phyloP scores from a whole-genome alignment of 1,284 basidiomycete species.

The Coniophora puteana region DNA sequence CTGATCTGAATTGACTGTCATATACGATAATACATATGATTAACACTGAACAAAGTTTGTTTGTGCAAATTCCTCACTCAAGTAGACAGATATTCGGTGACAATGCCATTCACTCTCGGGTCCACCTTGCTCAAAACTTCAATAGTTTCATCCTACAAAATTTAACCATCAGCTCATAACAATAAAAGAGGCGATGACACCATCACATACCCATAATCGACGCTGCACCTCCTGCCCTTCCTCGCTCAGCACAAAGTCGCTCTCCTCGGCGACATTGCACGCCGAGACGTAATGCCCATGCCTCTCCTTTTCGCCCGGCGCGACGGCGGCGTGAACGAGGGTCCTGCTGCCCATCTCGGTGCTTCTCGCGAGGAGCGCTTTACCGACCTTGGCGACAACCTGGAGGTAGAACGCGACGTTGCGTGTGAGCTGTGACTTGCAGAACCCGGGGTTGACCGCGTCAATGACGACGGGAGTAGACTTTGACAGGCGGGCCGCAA shows the following conservation, averaged over 20 bases:
- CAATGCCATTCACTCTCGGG: conserved; percentile 18
- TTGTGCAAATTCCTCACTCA: too few species aligned
- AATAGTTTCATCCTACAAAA: conserved; percentile 27
- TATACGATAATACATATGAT: too few species aligned
- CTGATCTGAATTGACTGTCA: too few species aligned
- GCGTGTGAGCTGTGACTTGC: conserved; percentile 12
- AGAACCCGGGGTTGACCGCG: conserved; percentile 22
- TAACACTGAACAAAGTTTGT: too few species aligned
- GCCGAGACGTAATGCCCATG: conserved; percentile 4
- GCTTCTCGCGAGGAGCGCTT: conserved; percentile 9
- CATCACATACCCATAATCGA: conserved; percentile 1
- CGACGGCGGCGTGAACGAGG: conserved; percentile 2
- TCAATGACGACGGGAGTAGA: conserved; percentile 19
- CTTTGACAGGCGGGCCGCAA: conserved; percentile 13
- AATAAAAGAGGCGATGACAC: too few species aligned
- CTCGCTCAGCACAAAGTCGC: conserved; percentile 1
- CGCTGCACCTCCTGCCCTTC: conserved; percentile 4
- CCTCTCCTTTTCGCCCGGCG: conserved; percentile 1
- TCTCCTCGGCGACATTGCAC: conserved; percentile 1
- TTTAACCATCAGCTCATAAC: neutral
- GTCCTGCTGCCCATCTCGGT: conserved; percentile 15
- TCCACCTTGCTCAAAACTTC: conserved; percentile 25
- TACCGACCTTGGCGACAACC: neutral
- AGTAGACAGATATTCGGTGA: conserved; percentile 18
- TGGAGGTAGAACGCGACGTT: conserved; percentile 1